These are phyloP conservation scores for Senna tora DNA, from an alignment of 306 rosid genomes.

Conservation along the genomic window DNA sequence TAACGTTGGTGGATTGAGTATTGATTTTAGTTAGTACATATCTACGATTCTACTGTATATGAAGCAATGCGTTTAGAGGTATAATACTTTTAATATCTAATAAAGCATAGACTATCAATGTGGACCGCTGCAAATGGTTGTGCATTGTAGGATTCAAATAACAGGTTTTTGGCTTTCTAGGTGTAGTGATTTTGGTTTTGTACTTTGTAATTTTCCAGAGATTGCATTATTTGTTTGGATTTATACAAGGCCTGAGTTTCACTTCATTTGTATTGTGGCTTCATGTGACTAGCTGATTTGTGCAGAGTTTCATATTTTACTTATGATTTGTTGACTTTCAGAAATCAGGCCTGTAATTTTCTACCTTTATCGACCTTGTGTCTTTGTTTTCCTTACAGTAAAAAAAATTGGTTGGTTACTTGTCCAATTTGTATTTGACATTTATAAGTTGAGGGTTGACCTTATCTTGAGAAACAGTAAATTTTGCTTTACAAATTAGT, in stretches of 20 bases:
- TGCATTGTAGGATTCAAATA: background rate
- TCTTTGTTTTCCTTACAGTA: slow-evolving; percentile 7
- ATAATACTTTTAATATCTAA: slow-evolving; percentile 14
- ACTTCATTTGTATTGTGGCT: slow-evolving; percentile 13
- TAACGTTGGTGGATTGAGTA: background rate
- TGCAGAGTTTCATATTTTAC: slow-evolving; percentile 29
- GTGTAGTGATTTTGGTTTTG: background rate
- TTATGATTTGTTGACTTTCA: background rate
- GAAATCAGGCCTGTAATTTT: slow-evolving; percentile 15
- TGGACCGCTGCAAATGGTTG: background rate
- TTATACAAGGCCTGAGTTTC: slow-evolving; percentile 18
- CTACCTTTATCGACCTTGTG: background rate
- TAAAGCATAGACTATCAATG: background rate
- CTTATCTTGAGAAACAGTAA: slow-evolving; percentile 19
- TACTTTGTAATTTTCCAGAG: background rate
- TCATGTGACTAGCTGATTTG: slow-evolving; percentile 15
- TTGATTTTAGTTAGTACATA: background rate
- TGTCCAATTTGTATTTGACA: slow-evolving; percentile 18
- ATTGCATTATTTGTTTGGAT: slow-evolving; percentile 1
- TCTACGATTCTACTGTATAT: background rate
- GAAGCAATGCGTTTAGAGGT: background rate
- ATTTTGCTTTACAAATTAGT: slow-evolving; percentile 28
- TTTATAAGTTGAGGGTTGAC: slow-evolving; percentile 24
- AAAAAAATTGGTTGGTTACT: slow-evolving; percentile 16
- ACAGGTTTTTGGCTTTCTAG: background rate